Conservation (phyloP, 2,329 filamentous ascomycete genomes). For the Aspergillus melleus region DNA sequence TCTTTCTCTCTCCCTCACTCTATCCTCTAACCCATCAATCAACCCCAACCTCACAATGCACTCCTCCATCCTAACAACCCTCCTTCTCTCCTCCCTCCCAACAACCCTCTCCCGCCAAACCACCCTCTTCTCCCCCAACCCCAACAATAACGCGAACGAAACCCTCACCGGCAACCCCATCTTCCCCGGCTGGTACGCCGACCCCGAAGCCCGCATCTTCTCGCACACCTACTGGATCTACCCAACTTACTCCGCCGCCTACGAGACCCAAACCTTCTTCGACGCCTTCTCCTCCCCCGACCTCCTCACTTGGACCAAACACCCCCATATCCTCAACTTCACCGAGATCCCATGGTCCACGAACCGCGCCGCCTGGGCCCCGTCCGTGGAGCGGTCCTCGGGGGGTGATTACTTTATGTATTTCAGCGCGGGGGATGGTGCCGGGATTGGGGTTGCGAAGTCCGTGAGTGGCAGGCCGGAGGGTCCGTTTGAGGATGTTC, state of each 20-base stretch:
- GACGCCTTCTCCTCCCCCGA: slow-evolving; percentile 54
- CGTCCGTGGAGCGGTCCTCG: slow-evolving; percentile 39
- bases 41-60: neutral
- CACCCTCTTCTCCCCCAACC: neutral
- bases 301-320: slow-evolving; percentile 51
- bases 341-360: slow-evolving; percentile 46
- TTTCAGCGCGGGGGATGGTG: slow-evolving; percentile 52
- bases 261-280: slow-evolving; percentile 51
- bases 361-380: slow-evolving; percentile 49
- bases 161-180: slow-evolving; percentile 45
- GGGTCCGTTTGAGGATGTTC: slow-evolving; percentile 45
- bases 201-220: slow-evolving; percentile 52
- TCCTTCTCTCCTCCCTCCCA: neutral
- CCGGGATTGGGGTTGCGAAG: slow-evolving; percentile 46
- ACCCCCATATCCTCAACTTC: slow-evolving; percentile 46
- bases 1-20: neutral
- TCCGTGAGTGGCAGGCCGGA: slow-evolving; percentile 32
- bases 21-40: neutral
- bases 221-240: slow-evolving; percentile 50
- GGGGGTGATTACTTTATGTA: slow-evolving; percentile 52
- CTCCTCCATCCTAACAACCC: neutral
- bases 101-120: neutral
- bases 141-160: slow-evolving; percentile 3
- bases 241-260: slow-evolving; percentile 48
- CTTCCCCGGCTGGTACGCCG: slow-evolving; percentile 53